These are phyloP conservation scores for Isatis tinctoria DNA, from an alignment of 345 rosid genomes.

Conservation along the genomic window DNA sequence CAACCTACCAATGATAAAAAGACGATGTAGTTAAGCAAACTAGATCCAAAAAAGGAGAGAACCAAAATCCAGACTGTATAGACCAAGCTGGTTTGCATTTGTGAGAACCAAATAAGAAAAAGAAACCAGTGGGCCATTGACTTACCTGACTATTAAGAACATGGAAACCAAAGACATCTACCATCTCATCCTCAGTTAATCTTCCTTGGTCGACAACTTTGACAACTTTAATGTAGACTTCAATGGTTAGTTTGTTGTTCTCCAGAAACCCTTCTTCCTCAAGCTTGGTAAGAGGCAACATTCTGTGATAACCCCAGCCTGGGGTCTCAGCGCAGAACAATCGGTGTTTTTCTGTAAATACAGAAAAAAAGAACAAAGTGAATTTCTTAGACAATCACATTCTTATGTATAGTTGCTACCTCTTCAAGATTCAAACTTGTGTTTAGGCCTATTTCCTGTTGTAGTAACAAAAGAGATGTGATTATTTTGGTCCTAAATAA, in stretches of 20 bases:
- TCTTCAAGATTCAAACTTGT: no score
- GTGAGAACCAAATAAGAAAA: background rate
- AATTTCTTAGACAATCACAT: background rate
- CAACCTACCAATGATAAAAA: background rate
- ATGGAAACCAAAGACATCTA: background rate
- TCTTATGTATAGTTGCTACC: no score
- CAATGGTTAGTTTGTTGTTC: conserved; percentile 1
- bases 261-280: background rate
- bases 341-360: background rate
- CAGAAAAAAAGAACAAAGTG: background rate
- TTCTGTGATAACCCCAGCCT: background rate
- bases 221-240: background rate
- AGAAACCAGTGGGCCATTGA: background rate
- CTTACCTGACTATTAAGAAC: conserved; percentile 16
- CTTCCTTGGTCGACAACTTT: background rate
- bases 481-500: no score
- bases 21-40: background rate
- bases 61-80: background rate
- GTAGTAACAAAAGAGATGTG: no score
- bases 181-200: background rate
- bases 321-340: background rate
- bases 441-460: no score
- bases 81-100: background rate
- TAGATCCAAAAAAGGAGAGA: no score
- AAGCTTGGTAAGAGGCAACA: conserved; percentile 2